Evolutionary conservation across 1,284 basidiomycete species (phyloP), one percentile per base, ranked within the genome.

Genomic region (Coniophora puteana): DNA sequence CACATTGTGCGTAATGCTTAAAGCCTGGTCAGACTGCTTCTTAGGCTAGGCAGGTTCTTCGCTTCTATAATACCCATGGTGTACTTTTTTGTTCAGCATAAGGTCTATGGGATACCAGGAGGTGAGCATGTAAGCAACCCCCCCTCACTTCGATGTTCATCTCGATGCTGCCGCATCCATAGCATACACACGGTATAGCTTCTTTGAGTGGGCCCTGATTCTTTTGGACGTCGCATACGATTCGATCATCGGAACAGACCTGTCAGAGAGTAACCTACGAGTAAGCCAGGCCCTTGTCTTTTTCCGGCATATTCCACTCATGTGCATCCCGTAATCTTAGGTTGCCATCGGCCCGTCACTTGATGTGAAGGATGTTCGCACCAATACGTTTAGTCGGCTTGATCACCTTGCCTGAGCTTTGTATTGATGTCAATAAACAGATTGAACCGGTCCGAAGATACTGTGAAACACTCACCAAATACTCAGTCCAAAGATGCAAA

Each of bases 151-250:
- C 48, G 5, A 27, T 22, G 28, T 31, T 38, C 21, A 14, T 27
- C 40, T 47, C 25, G 38, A 49, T 17, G 18, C 17, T 17, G 21
- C 25, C 35, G 27, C 11, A 35, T 14, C 17, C 44, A 13, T 52
- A 90, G 90, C 91, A 8, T 94, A 93, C 62, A 91, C 88, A 0
- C 68, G 68, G 37, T 95, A 93, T 54, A 79, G 84, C 37, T 83
- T 93, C 59, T 88, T 90, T 49, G 91, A 95, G 62, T 95, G 91
- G 91, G 70, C 71, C 2, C 76, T 94, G 36, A 90, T 94, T 33
- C 55, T 87, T 39, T 74, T 86, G 46, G 91, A 95, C 49, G 70
- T 94, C 20, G 51, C 79, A 12, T 94, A 83, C 51, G 92, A 94
- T 58, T 80, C 88, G 0, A 62, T 83, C 8, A 59, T 76, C 1